Evolutionary conservation across 1,284 basidiomycete genomes (phyloP), one percentile per base, ranked within the genome.

Genomic region (Fomitiporia mediterranea): DNA sequence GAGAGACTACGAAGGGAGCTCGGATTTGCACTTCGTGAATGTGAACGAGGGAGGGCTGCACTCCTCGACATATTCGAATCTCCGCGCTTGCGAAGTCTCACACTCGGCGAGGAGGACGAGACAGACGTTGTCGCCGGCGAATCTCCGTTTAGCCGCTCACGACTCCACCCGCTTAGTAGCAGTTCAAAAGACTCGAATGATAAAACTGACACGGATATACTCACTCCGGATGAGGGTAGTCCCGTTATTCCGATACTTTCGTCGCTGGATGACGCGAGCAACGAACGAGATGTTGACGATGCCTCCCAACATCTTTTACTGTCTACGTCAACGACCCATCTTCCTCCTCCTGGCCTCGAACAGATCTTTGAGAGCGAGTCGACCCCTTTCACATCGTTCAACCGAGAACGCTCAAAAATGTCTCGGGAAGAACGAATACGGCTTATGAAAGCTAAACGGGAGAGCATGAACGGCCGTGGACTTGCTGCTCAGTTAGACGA

Each of bases 341-440:
- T 86, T 0, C 81, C 82, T 0, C 76, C 79, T 4, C 77, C 75
- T 0, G 86, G 86, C 5, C 75, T 81, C 43, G 88, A 91, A 63
- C 86, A 89, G 64, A 86, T 91, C 19, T 91, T 82, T 63, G 88
- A 90, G 65, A 80, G 79, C 2, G 84, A 88, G 3, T 69, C 81
- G 3, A 76, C 70, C 1, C 65, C 56, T 39, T 68, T 65, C 0
- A 70, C 66, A 0, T 55, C 62, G 21, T 83, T 80, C 61, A 66
- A 68, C 44, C 71, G 84, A 27, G 80, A 82, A 63, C 75, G 79
- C 55, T 80, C 82, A 13, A 86, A 77, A 68, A 64, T 90, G 53
- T 79, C 80, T 44, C 73, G 88, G 50, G 86, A 87, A 62, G 87
- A 91, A 65, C 78, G 89, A 27, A 88, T 91, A 53, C 71, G 68